A percentile compares a stretch with the other conserved stretches of the same genome.
phyloP scores from a whole-genome alignment of 148 eudicot species.

The Camellia granthamiana region DNA sequence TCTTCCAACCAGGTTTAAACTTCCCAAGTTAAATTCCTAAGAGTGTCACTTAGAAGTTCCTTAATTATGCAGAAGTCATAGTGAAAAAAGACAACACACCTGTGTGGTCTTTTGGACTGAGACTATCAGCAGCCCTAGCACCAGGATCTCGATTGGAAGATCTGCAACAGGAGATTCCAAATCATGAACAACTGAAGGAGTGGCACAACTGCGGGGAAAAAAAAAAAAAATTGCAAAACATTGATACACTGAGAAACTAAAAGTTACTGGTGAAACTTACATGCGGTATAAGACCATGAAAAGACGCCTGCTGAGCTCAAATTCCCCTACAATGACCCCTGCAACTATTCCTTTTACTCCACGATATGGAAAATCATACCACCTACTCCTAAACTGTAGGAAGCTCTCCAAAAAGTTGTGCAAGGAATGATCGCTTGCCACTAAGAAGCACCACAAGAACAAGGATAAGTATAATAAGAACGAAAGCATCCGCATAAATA shows the following conservation, averaged over 20 bases:
- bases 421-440: conserved; percentile 75
- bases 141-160: conserved; percentile 90
- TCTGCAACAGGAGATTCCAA: conserved; percentile 34
- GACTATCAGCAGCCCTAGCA: conserved; percentile 59
- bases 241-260: not conserved
- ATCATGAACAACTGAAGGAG: conserved; percentile 4
- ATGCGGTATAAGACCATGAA: conserved; percentile 90
- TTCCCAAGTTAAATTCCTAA: not conserved
- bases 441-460: conserved; percentile 36
- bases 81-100: conserved; percentile 47
- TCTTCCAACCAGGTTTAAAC: not conserved
- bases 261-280: conserved; percentile 39
- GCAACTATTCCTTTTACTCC: conserved; percentile 85
- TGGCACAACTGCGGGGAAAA: not conserved
- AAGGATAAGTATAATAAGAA: conserved; percentile 18
- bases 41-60: not conserved
- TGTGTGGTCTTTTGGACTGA: conserved; percentile 73
- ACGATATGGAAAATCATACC: conserved; percentile 94
- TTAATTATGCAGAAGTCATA: not conserved
- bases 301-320: conserved; percentile 79
- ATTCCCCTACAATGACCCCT: conserved; percentile 90
- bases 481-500: not conserved
- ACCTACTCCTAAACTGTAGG: conserved; percentile 79
- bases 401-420: conserved; percentile 79
- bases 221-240: not conserved